Evolutionary conservation across 192 early-diverging fungal species (phyloP), one percentile per base, ranked within the genome.

Genomic region (Linderina pennispora): DNA sequence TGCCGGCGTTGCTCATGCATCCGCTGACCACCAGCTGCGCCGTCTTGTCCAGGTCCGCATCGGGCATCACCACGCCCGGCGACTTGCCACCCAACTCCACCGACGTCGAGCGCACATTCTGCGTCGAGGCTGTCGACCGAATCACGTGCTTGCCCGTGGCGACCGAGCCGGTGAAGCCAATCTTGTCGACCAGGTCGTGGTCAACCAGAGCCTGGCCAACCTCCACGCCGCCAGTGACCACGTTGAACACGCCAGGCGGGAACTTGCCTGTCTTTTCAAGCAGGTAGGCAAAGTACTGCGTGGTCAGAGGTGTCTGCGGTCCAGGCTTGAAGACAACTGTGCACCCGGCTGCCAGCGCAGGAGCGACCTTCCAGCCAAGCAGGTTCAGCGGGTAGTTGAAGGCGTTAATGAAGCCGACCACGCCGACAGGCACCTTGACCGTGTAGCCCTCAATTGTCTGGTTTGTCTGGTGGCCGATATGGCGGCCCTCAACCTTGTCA

Each of bases 331-430:
- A 63, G 37, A 81, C 69, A 17, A 65, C 45, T 1, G 58, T 65
- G 48, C 63, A 66, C n/a, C 72, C 72, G 1, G 65, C 64, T 0
- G 72, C 72, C 37, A 75, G 56, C 3, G 72, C 72, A 24, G 72
- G 72, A 16, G 65, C 72, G 19, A 75, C 52, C 55, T 68, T 75
- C 72, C 72, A 75, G 1, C 55, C 57, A 15, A 67, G 49, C 36
- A 79, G 32, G 18, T 58, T 57, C 4, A 86, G 62, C 0, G 84
- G 84, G 32, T 82, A 84, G 60, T 86, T 84, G 45, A 79, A 86
- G 8, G 74, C 67, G 13, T 71, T 74, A 38, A 81, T 78, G 21
- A 75, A 57, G 0, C 71, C 77, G 15, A 65, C 48, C 0, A 79
- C 75, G 35, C 77, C 77, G 14, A 75, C 45, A 1, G 77, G 75